Base-by-base conservation (phyloP, 1,139 yeast genomes). In the Hyphopichia khmerensis region DNA sequence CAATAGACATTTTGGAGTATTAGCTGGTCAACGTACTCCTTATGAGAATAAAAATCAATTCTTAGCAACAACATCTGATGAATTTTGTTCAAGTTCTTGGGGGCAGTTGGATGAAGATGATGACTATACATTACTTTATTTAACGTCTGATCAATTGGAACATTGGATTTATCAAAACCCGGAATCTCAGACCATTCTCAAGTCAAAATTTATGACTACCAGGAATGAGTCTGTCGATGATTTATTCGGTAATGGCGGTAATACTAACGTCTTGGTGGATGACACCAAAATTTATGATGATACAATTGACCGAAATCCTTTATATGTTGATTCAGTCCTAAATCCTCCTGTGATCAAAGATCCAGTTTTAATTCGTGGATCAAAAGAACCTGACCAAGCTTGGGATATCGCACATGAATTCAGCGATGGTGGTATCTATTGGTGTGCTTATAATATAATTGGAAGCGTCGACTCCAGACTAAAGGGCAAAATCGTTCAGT, bases 81-180 rank as follows among this genome's bases (percentile, higher is more conserved):
- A 70, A 45, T 46, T 69, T 4, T 70, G 76, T 45, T 67, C 74
- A 5, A 48, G 71, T 9, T 67, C 75, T 3, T 67, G 72, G 71
- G 71, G 65, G 3, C 75, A 69, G 48, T 43, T 67, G 2, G 51
- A 53, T 37, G 65, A 57, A 18, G 46, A 26, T 2, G 67, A 65
- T 38, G 60, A 57, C 17, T 43, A 48, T 27, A 46, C 57, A 1
- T 50, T 70, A 27, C 30, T 68, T 3, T 69, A 63, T 44, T 55
- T 64, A 8, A 67, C 75, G 0, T 49, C 65, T 3, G 67, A 67
- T 47, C 76, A 70, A 45, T 50, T 68, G 18, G 69, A 69, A 38
- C 66, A 65, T 42, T 60, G 60, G 58, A 42, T 52, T 15, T 45
- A 48, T 27, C 45, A 49, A 11, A 56, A 43, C 1, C 18, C 42